phyloP scores from a whole-genome alignment of 164 flowering plant species.

The Platanus orientalis region DNA sequence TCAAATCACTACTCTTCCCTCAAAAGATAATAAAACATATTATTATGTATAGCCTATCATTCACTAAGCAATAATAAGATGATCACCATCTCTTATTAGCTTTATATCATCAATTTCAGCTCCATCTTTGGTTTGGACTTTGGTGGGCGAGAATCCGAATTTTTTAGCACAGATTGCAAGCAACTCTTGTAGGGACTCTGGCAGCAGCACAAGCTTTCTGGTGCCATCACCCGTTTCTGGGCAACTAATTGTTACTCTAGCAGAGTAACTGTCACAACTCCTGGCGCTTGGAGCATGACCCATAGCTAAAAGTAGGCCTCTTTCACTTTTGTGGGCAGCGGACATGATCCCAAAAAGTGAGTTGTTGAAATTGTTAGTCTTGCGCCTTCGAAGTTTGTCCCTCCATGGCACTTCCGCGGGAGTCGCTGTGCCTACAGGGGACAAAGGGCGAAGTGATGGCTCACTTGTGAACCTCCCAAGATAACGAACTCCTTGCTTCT shows the following conservation, averaged over 20 bases:
- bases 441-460: slow-evolving; percentile 25
- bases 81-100: slow-evolving; percentile 81
- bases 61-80: slow-evolving; percentile 47
- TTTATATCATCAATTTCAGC: slow-evolving; percentile 70
- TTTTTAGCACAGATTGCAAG: slow-evolving; percentile 44
- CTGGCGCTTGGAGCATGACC: neutral
- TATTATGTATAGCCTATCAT: no score
- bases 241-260: slow-evolving; percentile 59
- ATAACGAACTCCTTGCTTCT: slow-evolving; percentile 19
- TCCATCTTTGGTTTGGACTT: slow-evolving; percentile 42
- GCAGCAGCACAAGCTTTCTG: slow-evolving; percentile 62
- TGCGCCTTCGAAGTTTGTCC: slow-evolving; percentile 41
- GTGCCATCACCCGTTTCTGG: slow-evolving; percentile 38
- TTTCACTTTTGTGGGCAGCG: slow-evolving; percentile 40
- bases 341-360: slow-evolving; percentile 83
- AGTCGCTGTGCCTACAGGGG: slow-evolving; percentile 10
- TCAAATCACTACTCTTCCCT: no score
- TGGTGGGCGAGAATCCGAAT: slow-evolving; percentile 42
- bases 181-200: slow-evolving; percentile 49
- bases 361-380: slow-evolving; percentile 57
- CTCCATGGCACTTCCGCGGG: slow-evolving; percentile 25
- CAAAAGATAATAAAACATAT: no score
- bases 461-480: slow-evolving; percentile 48
- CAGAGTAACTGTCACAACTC: slow-evolving; percentile 8
- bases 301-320: slow-evolving; percentile 16